These are phyloP conservation scores for Dioscorea dumetorum DNA, from an alignment of 106 monocot species.

Conservation along the genomic window DNA sequence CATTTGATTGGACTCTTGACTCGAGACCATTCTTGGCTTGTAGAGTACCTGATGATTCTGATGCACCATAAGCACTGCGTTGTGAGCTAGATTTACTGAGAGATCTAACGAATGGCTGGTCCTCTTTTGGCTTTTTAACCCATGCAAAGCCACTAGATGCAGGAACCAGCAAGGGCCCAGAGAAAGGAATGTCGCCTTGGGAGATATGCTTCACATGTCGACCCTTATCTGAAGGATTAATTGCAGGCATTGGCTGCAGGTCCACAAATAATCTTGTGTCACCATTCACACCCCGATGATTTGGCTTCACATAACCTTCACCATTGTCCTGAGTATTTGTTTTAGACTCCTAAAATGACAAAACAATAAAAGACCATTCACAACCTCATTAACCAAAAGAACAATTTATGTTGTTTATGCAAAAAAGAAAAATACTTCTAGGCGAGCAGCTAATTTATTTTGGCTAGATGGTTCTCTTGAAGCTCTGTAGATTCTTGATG, in stretches of 20 bases:
- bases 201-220: slow-evolving; percentile 18
- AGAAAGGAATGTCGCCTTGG: slow-evolving; percentile 46
- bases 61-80: slow-evolving; percentile 12
- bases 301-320: slow-evolving; percentile 19
- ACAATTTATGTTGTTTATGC: neutral
- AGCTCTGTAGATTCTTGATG: slow-evolving; percentile 38
- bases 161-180: slow-evolving; percentile 61
- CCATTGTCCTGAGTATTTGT: slow-evolving; percentile 20
- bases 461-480: slow-evolving; percentile 25
- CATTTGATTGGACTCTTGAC: slow-evolving; percentile 18
- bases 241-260: slow-evolving; percentile 46
- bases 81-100: slow-evolving; percentile 38
- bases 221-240: slow-evolving; percentile 26
- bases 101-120: slow-evolving; percentile 16
- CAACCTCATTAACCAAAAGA: neutral
- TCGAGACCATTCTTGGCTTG: slow-evolving; percentile 20
- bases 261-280: slow-evolving; percentile 42
- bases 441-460: slow-evolving; percentile 20
- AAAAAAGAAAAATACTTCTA: slow-evolving; percentile 51
- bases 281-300: slow-evolving; percentile 25
- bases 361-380: neutral
- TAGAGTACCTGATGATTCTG: slow-evolving; percentile 7
- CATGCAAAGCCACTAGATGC: slow-evolving; percentile 86
- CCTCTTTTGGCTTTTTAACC: slow-evolving; percentile 58
- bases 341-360: slow-evolving; percentile 25